Evolutionary conservation across 768 basidiomycete genomes (phyloP).

Genomic region (Collybia nuda): DNA sequence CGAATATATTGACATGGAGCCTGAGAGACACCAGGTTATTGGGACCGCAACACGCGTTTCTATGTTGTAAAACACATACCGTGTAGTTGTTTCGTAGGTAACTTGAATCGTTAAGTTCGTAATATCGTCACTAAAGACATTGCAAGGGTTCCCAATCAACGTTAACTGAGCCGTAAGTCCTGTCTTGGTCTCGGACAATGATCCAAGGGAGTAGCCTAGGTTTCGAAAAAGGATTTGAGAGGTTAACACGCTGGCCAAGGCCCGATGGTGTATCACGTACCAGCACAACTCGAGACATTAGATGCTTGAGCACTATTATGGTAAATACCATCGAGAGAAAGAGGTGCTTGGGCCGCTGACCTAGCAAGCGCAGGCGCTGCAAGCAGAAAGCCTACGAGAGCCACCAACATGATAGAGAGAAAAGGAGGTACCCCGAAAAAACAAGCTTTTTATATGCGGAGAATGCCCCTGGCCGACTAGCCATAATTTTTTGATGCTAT

Average conservation of each 20-base stretch:
- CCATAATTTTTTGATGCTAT: too few species aligned
- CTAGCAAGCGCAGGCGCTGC: constrained; percentile 7
- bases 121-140: constrained; percentile 66
- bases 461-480: background rate
- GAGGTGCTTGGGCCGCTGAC: constrained; percentile 6
- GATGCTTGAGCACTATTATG: constrained; percentile 13
- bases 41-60: background rate
- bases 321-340: constrained; percentile 1
- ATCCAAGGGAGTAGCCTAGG: constrained; percentile 54
- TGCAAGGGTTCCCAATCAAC: constrained; percentile 57
- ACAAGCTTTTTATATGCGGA: background rate
- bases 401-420: constrained; percentile 3
- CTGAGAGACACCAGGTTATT: constrained; percentile 27
- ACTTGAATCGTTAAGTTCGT: constrained; percentile 61
- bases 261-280: background rate
- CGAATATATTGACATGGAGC: constrained; percentile 67
- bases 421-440: background rate
- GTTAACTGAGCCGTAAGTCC: constrained; percentile 57
- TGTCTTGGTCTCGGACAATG: constrained; percentile 37
- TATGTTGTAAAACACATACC: constrained; percentile 29
- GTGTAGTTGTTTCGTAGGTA: constrained; percentile 57
- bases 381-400: background rate
- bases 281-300: constrained; percentile 8
- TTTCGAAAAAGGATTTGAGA: background rate
- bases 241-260: background rate